A percentile compares a stretch with the other conserved stretches of the same genome.
These are phyloP conservation scores for Seiridium unicorne DNA, from an alignment of 2,329 filamentous ascomycete species.

Conservation along the genomic window DNA sequence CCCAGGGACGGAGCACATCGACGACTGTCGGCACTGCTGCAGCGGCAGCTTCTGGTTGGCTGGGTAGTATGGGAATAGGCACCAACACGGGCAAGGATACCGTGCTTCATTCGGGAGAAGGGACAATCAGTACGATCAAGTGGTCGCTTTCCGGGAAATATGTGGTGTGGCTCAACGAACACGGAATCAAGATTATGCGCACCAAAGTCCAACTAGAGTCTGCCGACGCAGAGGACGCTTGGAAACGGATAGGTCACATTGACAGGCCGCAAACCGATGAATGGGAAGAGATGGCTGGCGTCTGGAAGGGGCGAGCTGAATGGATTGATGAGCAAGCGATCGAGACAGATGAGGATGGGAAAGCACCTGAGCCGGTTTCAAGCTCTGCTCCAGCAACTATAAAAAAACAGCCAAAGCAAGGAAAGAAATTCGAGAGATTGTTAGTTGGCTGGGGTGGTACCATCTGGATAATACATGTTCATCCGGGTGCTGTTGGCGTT, in stretches of 20 bases:
- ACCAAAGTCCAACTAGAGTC: conserved; percentile 79
- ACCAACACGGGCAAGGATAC: conserved; percentile 79
- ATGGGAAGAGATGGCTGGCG: conserved; percentile 95
- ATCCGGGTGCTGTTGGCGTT: conserved; percentile 67
- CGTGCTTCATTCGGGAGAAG: conserved; percentile 87
- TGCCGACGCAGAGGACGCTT: conserved; percentile 76
- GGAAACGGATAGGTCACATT: conserved; percentile 92
- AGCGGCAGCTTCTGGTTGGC: conserved; percentile 84
- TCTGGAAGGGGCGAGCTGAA: conserved; percentile 89
- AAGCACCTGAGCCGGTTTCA: conserved; percentile 28
- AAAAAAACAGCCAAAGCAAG: conserved; percentile 43
- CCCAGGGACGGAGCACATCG: conserved; percentile 77
- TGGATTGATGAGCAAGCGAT: conserved; percentile 87
- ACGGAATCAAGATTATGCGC: conserved; percentile 97
- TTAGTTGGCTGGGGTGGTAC: conserved; percentile 95
- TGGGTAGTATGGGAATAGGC: conserved; percentile 82
- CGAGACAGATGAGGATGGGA: conserved; percentile 66
- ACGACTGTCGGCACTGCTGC: conserved; percentile 83
- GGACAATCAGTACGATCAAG: conserved; percentile 85
- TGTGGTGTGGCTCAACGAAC: conserved; percentile 93
- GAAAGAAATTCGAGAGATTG: conserved; percentile 67
- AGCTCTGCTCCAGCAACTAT: conserved; percentile 42
- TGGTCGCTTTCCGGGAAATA: conserved; percentile 94
- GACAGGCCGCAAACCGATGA: conserved; percentile 81
- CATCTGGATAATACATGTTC: conserved; percentile 92